Base-by-base conservation (phyloP, 129 eudicot genomes). In the Heracleum sosnowskyi region DNA sequence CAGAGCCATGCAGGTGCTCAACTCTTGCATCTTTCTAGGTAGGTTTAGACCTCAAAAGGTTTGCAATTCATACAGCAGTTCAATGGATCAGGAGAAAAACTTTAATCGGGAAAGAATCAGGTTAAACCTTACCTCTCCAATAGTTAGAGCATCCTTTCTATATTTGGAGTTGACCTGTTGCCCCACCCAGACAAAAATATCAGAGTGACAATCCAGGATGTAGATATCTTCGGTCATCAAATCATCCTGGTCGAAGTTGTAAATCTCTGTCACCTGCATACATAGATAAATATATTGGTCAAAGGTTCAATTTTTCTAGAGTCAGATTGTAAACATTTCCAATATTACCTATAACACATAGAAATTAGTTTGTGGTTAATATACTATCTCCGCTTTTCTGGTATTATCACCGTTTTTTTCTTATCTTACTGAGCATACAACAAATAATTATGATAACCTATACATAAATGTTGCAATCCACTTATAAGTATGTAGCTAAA, bases 151-250 rank as follows among this genome's bases (percentile, higher is more conserved):
- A 51, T 88, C 79, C 76, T 74, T 74, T 84, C 86, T 94, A 49
- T 86, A 79, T 89, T 90, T 88, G 73, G 89, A 80, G 24, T 88
- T 96, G 49, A 90, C 98, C 77, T 89, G 85, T 76, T 88, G 88
- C 66, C 99, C 99, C 37, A 96, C 86, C 99, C 99, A 96, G 60
- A 96, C 92, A 81, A 77, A 96, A 72, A 96, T 87, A 85, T 90
- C 95, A 16, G 92, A 87, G 81, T 87, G 93, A 81, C 99, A 92
- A 82, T 92, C 95, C 77, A 96, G 87, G 73, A 96, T 86, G 81
- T 84, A 96, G 40, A 92, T 79, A 85, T 96, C 99, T 81, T 96
- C 99, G 29, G 99, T 92, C 96, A 87, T 92, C 53, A 96, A 83
- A 85, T 96, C 99, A 29, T 96, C 97, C 79, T 96, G 99, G 83